Base-by-base conservation (phyloP, 805 yeast genomes). In the Priceomyces haplophilus region DNA sequence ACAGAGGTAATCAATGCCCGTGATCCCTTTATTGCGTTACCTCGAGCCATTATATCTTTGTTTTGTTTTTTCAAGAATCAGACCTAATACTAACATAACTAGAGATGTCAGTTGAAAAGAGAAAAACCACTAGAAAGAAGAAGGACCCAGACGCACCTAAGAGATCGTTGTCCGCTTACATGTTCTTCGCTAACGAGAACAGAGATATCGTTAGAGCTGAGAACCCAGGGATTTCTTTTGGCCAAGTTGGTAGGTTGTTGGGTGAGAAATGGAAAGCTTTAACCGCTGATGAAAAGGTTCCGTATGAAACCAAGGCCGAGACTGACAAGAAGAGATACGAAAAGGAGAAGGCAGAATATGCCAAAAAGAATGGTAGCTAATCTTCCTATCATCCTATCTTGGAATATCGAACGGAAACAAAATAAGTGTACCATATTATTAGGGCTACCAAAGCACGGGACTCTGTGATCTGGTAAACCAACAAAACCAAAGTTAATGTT, bases 181-280 rank as follows among this genome's bases (percentile, higher is more conserved):
- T 93, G 98, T 91, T 88, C 81, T 93, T 90, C 64, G 98, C 99
- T 58, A 89, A 88, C 66, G 97, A 89, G 63, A 86, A 87, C 79
- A 90, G 99, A 78, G 97, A 91, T 71, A 80, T 82, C 51, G 96
- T 93, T 55, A 83, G 96, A 68, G 83, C 91, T 49, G 98, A 90
- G 68, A 88, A 91, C 79, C 97, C 98, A 59, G 97, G 96, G 65
- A 86, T 90, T 56, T 73, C 90, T 34, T 93, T 93, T 61, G 99
- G 95, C 54, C 95, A 89, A 73, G 91, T 93, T 53, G 98, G 98
- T 64, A 88, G 85, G 71, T 68, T 88, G 48, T 81, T 93, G 60
- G 99, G 99, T 68, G 97, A 89, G 69, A 85, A 79, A 72, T 93
- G 99, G 99, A 89, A 88, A 81, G 88, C 90, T 49, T 76, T 93